Evolutionary conservation across 768 basidiomycete species (phyloP).

Genomic region (Collybia mongolica): DNA sequence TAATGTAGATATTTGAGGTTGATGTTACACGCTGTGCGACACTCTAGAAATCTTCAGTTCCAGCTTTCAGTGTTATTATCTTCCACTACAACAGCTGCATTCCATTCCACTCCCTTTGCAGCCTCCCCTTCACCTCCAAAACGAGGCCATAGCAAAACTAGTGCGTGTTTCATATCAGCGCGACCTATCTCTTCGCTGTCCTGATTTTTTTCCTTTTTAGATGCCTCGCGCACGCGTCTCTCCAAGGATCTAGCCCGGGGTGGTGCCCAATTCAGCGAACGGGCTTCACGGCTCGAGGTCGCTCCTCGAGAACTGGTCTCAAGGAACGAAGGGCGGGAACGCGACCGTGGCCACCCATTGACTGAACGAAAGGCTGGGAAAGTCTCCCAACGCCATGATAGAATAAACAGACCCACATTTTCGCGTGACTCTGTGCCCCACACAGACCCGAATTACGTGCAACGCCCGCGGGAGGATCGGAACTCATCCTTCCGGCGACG

Average conservation of each 20-base stretch:
- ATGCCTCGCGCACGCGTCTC: slow-evolving; percentile 14
- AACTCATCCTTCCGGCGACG: not conserved
- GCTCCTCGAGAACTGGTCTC: not conserved
- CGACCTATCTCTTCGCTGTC: not conserved
- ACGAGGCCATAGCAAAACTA: too few relatives aligned
- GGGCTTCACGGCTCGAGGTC: not conserved
- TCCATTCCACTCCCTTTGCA: too few relatives aligned
- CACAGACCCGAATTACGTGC: not conserved
- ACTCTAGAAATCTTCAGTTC: too few relatives aligned
- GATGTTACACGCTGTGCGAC: too few relatives aligned
- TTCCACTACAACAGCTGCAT: too few relatives aligned
- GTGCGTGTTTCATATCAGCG: too few relatives aligned
- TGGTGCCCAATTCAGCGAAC: not conserved
- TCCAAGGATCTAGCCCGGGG: slow-evolving; percentile 9
- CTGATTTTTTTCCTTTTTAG: slow-evolving; percentile 3
- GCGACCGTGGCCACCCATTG: not conserved
- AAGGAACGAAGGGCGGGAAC: not conserved
- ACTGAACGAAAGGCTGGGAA: not conserved
- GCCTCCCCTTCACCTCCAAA: too few relatives aligned
- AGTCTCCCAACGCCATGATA: not conserved
- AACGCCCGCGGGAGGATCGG: not conserved
- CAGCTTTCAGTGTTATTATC: too few relatives aligned
- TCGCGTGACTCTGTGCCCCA: slow-evolving; percentile 1
- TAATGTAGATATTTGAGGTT: too few relatives aligned
- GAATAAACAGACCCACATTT: not conserved